Conservation (phyloP, 768 basidiomycete genomes). For the Pleurotus giganteus region DNA sequence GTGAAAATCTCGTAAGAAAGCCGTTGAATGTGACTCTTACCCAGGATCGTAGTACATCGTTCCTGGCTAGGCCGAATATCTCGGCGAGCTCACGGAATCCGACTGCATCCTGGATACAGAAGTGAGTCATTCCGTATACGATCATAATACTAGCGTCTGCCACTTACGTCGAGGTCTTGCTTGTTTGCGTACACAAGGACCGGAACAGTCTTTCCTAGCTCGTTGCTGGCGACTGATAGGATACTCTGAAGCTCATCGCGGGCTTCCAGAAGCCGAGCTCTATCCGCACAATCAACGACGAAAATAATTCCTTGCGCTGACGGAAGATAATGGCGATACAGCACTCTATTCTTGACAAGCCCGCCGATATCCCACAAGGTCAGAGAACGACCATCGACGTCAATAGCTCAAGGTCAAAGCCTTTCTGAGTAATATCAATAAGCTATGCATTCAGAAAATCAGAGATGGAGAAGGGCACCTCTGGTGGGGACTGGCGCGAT, state of each 20-base stretch:
- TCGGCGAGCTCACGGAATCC: no score
- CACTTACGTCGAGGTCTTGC: neutral
- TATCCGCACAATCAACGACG: neutral
- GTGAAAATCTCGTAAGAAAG: neutral
- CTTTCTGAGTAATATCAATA: no score
- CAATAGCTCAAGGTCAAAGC: no score
- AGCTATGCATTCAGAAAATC: neutral
- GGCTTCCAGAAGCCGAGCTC: neutral
- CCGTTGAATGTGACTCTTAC: no score
- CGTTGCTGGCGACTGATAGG: constrained; percentile 29
- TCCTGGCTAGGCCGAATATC: no score
- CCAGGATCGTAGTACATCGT: no score
- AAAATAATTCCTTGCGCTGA: neutral
- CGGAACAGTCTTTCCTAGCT: constrained; percentile 13
- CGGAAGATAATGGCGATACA: neutral
- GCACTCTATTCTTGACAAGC: constrained; percentile 27
- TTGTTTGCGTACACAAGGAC: constrained; percentile 2
- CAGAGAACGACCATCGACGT: constrained; percentile 46
- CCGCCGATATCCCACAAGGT: constrained; percentile 57
- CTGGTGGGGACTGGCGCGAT: constrained; percentile 26
- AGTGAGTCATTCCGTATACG: no score
- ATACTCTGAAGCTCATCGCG: neutral
- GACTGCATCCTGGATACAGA: no score
- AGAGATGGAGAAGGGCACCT: constrained; percentile 6
- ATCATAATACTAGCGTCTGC: no score